Base-by-base conservation (phyloP, 495 filamentous ascomycete species). In the Rhypophila decipiens region DNA sequence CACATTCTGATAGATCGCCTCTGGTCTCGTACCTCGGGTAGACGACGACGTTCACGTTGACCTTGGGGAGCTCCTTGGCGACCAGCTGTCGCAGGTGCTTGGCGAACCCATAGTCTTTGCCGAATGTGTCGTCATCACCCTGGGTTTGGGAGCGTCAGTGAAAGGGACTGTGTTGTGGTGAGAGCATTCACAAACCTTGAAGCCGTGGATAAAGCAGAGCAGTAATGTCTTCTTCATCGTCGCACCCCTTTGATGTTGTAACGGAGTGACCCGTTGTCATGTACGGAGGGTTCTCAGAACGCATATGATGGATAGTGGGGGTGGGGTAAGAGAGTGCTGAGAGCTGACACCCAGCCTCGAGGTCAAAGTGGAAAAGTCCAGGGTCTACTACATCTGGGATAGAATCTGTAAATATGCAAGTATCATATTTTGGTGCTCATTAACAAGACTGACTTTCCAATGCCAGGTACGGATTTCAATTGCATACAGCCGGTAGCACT, bases 11-110 rank as follows among this genome's bases (percentile, higher is more conserved):
- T 40, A 98, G 65, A 55, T 95, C 90, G 4, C 93, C 93, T 49
- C 88, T 74, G 2, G 93, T 98, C 65, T 97, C 90, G 58, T 86
- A 98, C 52, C 81, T 87, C 24, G 93, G 93, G 64, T 97, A 98
- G 22, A 86, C 81, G 33, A 86, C 68, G 4, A 79, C 78, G 46
- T 70, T 64, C 27, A 97, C 79, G 18, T 75, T 75, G 55, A 96
- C 64, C 15, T 86, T 79, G 34, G 91, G 87, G 12, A 96, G 76
- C 17, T 79, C 76, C 60, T 79, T 75, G 58, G 76, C 76, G 29
- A 95, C 66, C 17, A 91, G 76, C 10, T 71, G 75, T 22, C 79
- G 80, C 5, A 98, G 70, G 55, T 93, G 80, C 49, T 82, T 75
- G 29, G 86, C 84, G 55, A 94, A 94, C 39, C 68, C 70, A 56